phyloP scores from a whole-genome alignment of 345 rosid species.

The Ceriops decandra region DNA sequence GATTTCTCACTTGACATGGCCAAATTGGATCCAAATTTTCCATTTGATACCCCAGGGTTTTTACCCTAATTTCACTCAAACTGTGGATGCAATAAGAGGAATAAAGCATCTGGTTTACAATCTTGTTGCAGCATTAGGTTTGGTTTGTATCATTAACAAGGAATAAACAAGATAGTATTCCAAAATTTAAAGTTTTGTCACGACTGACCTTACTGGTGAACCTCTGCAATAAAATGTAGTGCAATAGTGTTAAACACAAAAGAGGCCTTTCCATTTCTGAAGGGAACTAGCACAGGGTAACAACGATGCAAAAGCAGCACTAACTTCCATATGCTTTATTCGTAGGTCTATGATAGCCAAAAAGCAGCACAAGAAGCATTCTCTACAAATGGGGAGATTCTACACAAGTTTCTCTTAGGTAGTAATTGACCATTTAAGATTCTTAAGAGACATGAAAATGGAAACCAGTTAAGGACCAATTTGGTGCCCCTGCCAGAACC shows the following conservation, averaged over 20 bases:
- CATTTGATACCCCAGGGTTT: constrained; percentile 40
- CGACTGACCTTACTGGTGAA: neutral
- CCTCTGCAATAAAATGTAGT: no score
- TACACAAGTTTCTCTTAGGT: neutral
- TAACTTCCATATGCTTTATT: no score
- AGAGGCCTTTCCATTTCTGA: no score
- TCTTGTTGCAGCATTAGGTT: constrained; percentile 3
- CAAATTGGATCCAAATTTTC: constrained; percentile 54
- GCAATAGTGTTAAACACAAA: no score
- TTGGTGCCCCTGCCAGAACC: neutral
- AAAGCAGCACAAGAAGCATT: neutral
- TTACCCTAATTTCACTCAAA: constrained; percentile 31
- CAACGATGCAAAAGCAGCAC: neutral
- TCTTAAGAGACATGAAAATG: neutral
- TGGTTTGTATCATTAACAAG: constrained; percentile 16
- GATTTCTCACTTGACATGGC: constrained; percentile 64
- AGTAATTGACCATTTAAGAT: no score
- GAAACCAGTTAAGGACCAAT: neutral
- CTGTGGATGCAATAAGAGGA: constrained; percentile 9
- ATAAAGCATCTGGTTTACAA: constrained; percentile 5
- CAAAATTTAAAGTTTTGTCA: constrained; percentile 14
- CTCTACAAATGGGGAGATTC: neutral
- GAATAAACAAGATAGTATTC: constrained; percentile 1
- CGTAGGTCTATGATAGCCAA: no score
- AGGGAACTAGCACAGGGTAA: no score